A percentile compares a stretch with the other conserved stretches of the same genome.
Evolutionary conservation across 768 basidiomycete genomes (phyloP).

Genomic region (Boletus rex-veris): DNA sequence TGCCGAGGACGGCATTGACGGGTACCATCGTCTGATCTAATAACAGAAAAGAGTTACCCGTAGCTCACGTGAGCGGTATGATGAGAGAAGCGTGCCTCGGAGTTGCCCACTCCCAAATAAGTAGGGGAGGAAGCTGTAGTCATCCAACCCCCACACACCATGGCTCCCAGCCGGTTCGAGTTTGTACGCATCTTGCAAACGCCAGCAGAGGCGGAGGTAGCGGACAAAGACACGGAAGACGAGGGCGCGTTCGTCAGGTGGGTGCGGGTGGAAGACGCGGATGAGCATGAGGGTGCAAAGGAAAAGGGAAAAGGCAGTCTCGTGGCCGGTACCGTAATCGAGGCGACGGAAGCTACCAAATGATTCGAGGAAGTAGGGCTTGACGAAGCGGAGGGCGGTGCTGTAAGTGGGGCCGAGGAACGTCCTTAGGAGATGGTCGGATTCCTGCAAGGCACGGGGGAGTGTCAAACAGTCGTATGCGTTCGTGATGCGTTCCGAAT

Average conservation of each 20-base stretch:
- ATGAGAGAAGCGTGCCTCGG: conserved; percentile 48
- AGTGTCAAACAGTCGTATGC: neutral
- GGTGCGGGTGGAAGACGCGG: conserved; percentile 56
- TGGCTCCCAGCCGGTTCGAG: conserved; percentile 97
- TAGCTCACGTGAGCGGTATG: neutral
- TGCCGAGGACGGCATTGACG: conserved; percentile 59
- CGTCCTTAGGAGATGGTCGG: conserved; percentile 44
- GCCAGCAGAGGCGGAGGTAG: conserved; percentile 81
- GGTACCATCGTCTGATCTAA: conserved; percentile 62
- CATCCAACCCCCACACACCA: conserved; percentile 97
- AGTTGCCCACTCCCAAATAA: conserved; percentile 90
- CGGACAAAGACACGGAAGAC: conserved; percentile 65
- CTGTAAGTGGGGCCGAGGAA: conserved; percentile 47
- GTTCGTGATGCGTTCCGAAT: neutral
- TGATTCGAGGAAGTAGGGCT: conserved; percentile 74
- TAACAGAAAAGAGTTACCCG: neutral
- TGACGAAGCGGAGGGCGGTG: conserved; percentile 56
- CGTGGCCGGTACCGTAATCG: conserved; percentile 98
- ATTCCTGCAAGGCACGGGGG: conserved; percentile 39
- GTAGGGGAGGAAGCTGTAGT: conserved; percentile 85
- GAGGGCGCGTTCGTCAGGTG: conserved; percentile 58
- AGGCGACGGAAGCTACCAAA: conserved; percentile 90
- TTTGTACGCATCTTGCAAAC: conserved; percentile 81
- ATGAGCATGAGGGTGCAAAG: conserved; percentile 69
- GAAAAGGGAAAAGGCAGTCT: conserved; percentile 82